Evolutionary conservation across 106 monocot genomes (phyloP), one percentile per base, ranked within the genome.

Genomic region (Dioscorea dumetorum): DNA sequence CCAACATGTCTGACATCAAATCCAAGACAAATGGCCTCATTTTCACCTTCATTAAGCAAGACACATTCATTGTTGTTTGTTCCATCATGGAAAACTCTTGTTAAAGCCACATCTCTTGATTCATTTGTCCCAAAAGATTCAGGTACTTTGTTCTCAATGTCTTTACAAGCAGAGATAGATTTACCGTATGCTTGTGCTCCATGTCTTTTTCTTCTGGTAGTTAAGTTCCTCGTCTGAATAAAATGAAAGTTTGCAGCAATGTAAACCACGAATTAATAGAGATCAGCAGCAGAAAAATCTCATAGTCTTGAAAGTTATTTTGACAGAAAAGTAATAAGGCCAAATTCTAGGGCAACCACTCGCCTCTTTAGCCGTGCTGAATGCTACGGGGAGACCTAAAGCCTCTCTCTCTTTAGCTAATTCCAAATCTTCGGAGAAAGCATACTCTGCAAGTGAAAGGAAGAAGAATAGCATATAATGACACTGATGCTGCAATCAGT

Each of bases 61-160:
- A 31, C n/a, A 60, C 7, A 70, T 61, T 15, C 15, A 68, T n/a
- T 15, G 15, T 48, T 28, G 58, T 57, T 73, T 63, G 34, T 72
- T n/a, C 60, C 64, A 68, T 82, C 80, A 61, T 66, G 35, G 19
- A 76, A 65, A 73, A 68, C 53, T 49, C 33, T 79, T 67, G 70
- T 69, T 60, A 20, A 75, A 49, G 14, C 21, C 71, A n/a, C n/a
- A 48, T 66, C 70, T 52, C 80, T 76, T n/a, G 11, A 34, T 59
- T 74, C 57, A 61, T 5, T 18, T 33, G 19, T n/a, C 63, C 49
- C 41, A 22, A 24, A 64, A 35, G 50, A 6, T n/a, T 19, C 52
- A 74, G 62, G 17, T 1, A 72, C 17, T 24, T 21, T 57, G 33
- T 66, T 69, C 28, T 70, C 72, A 16, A n/a, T 63, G 24, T 50